These are phyloP conservation scores for Didymella exigua DNA, from an alignment of 2,329 filamentous ascomycete species.

Conservation along the genomic window DNA sequence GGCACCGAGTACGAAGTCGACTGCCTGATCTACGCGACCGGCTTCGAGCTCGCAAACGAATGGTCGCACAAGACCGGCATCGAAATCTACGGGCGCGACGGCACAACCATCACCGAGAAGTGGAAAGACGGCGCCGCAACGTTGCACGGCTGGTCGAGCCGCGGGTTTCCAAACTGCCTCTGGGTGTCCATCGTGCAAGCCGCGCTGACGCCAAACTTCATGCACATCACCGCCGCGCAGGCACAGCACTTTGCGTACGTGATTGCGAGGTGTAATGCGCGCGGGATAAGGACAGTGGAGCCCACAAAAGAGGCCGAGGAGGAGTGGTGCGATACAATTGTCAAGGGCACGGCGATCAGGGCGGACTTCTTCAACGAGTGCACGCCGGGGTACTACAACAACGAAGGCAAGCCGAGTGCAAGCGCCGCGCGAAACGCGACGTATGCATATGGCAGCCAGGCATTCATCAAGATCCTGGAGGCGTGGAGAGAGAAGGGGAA, in stretches of 20 bases:
- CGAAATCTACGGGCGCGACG: constrained; percentile 53
- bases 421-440: constrained; percentile 31
- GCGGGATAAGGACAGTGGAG: constrained; percentile 49
- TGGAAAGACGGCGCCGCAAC: constrained; percentile 56
- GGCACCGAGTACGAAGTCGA: constrained; percentile 58
- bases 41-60: constrained; percentile 48
- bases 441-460: constrained; percentile 39
- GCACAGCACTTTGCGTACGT: constrained; percentile 55
- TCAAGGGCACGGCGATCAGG: constrained; percentile 50
- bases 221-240: constrained; percentile 33
- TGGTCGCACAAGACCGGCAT: constrained; percentile 44
- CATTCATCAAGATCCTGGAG: constrained; percentile 41
- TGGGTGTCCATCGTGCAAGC: constrained; percentile 36
- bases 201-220: constrained; percentile 33
- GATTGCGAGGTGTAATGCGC: constrained; percentile 44
- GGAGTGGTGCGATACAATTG: constrained; percentile 52
- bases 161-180: constrained; percentile 64
- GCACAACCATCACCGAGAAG: constrained; percentile 53
- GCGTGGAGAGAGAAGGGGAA: constrained; percentile 39
- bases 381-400: constrained; percentile 62
- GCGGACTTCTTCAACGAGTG: constrained; percentile 53
- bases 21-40: constrained; percentile 55
- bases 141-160: constrained; percentile 58
- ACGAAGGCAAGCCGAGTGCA: constrained; percentile 25
- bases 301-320: constrained; percentile 55